A percentile compares a stretch with the other conserved stretches of the same genome.
These are phyloP conservation scores for Pinus taeda DNA, from an alignment of 75 land plant species.

Conservation along the genomic window DNA sequence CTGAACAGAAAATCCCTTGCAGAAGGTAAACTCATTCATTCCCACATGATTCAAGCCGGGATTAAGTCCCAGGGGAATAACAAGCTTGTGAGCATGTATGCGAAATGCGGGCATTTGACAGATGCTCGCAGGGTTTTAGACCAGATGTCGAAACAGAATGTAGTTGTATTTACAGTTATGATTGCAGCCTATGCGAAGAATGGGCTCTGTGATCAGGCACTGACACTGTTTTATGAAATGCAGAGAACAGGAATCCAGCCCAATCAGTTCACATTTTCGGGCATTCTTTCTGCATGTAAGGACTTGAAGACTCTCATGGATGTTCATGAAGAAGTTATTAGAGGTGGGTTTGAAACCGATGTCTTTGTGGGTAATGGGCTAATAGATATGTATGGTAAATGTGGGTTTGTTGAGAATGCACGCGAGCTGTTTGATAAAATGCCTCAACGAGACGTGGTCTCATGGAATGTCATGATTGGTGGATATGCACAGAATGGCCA, in stretches of 20 bases:
- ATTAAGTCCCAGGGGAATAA: conserved; percentile 1
- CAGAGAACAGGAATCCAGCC: conserved; percentile 1
- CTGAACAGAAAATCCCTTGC: not conserved
- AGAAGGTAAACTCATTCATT: conserved; percentile 15
- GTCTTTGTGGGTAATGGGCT: conserved; percentile 50
- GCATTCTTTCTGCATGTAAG: conserved; percentile 18
- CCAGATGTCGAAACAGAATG: conserved; percentile 15
- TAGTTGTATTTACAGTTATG: conserved; percentile 17
- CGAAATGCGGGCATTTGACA: conserved; percentile 11
- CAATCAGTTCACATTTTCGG: conserved; percentile 13
- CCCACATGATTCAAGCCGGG: not conserved
- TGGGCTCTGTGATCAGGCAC: conserved; percentile 9
- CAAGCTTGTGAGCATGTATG: conserved; percentile 17
- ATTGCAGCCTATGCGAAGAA: conserved; percentile 19
- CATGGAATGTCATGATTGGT: conserved; percentile 64
- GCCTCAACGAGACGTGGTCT: conserved; percentile 29
- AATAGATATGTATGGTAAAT: conserved; percentile 63
- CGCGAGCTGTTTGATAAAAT: conserved; percentile 34
- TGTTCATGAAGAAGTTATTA: conserved; percentile 39
- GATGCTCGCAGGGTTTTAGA: conserved; percentile 19
- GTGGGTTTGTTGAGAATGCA: conserved; percentile 50
- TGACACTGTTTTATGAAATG: conserved; percentile 13
- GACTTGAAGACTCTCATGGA: conserved; percentile 22
- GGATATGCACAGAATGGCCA: conserved; percentile 48
- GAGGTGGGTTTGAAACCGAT: conserved; percentile 23